Base-by-base conservation (phyloP, 2,329 filamentous ascomycete species). In the Achaetomium macrosporum region DNA sequence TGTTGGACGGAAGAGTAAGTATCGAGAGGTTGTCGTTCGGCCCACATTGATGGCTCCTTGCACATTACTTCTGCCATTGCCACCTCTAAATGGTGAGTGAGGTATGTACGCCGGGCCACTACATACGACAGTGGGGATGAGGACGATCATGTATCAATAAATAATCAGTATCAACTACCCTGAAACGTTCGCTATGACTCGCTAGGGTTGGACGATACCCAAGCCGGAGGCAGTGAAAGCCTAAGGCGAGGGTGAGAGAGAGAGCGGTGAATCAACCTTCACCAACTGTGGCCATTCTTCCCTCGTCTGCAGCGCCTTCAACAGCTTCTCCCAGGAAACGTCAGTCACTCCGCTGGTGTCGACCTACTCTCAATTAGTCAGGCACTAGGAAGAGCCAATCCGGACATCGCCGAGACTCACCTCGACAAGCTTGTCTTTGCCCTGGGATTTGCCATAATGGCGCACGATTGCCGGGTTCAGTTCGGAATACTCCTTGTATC, bases 401-500 rank as follows among this genome's bases (percentile, higher is more conserved):
- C 2, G 9, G 8, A 13, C 16, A 15, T n/a, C 4, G n/a, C 3
- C 35, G 9, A 2, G 2, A 41, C 42, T 36, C 17, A 54, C 52
- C 35, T 47, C 53, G 19, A 55, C 29, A 31, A 51, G 15, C 43
- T 51, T 48, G 43, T 11, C 25, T 4, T 40, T 40, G 7, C 41
- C 44, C 25, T 16, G 36, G 25, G 1, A 15, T 13, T 7, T 37
- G 33, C 39, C 35, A 20, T 54, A 51, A 13, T 51, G 41, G 33
- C 47, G 39, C 31, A 55, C 25, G 6, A 55, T 45, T 2, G 12
- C 20, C 0, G 48, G 48, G 44, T 51, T 55, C 3, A 41, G 30
- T 10, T 44, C 10, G 29, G 17, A n/a, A 33, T 45, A 51, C 29
- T 48, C 35, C 3, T 20, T 33, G 41, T 51, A 55, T 15, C 48